Base-by-base conservation (phyloP, 2,329 filamentous ascomycete species). In the Aspergillus transmontanensis region DNA sequence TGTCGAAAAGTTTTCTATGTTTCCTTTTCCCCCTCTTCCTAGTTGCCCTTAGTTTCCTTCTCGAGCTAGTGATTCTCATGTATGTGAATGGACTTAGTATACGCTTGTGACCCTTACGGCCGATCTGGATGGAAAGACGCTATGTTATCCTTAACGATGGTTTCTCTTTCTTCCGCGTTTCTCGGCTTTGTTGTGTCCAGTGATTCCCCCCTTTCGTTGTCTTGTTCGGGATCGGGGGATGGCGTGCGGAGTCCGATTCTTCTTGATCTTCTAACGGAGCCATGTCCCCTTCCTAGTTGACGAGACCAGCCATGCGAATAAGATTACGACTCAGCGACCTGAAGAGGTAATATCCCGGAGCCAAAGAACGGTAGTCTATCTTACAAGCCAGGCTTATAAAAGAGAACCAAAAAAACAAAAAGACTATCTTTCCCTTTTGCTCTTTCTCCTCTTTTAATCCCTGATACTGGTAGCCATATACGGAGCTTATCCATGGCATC, bases 1-100 rank as follows among this genome's bases (percentile, higher is more conserved):
- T 68, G 75, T 74, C 70, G 71, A 78, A 77, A 77, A 76, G 75
- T 77, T 76, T 73, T 45, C 36, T 58, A 56, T 65, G 62, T 58
- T 67, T 67, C 65, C 60, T 65, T 58, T 62, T 64, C 63, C 12
- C 32, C 34, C 62, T 61, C 65, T 57, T 63, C 66, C 64, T 67
- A 64, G 68, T 60, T 61, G 62, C 58, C 56, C 64, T 63, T 57
- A 62, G 66, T 67, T 70, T 64, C 69, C 73, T 73, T 71, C 70
- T 28, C 58, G 45, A 60, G 60, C 71, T 73, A 68, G 60, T 68
- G 72, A 71, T 75, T 73, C 70, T 69, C 70, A 72, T 73, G 69
- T 72, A 70, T 69, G 69, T 73, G 72, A 72, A 68, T 73, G 68
- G 65, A 68, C 58, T 68, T 55, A 70, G 74, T 70, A 72, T 73